phyloP scores from a whole-genome alignment of 495 filamentous ascomycete genomes.

The Podospora didyma region DNA sequence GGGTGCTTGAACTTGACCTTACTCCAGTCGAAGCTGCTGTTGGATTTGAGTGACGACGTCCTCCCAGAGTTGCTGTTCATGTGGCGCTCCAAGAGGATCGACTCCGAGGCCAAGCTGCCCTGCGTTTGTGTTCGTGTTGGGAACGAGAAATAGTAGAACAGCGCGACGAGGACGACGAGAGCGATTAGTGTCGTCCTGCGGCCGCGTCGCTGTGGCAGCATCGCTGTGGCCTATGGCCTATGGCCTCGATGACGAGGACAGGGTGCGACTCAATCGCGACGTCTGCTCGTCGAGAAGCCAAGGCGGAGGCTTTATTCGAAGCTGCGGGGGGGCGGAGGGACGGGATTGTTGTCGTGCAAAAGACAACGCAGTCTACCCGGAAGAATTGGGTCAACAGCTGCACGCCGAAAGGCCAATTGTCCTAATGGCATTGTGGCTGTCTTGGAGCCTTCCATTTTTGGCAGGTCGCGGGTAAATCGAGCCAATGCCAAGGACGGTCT shows the following conservation, averaged over 20 bases:
- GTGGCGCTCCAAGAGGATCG: slow-evolving; percentile 17
- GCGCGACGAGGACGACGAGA: background rate
- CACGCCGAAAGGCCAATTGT: background rate
- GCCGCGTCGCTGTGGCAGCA: background rate
- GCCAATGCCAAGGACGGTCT: background rate
- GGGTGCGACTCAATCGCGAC: background rate
- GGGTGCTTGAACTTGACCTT: slow-evolving; percentile 57
- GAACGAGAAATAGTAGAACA: slow-evolving; percentile 10
- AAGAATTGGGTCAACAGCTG: too few species aligned
- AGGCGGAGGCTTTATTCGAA: too few species aligned
- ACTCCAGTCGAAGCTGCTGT: slow-evolving; percentile 53
- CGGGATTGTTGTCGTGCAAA: background rate
- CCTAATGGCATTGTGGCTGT: background rate
- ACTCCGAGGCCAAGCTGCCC: slow-evolving; percentile 11
- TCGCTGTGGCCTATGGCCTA: too few species aligned
- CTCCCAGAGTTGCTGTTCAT: slow-evolving; percentile 27
- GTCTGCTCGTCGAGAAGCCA: too few species aligned
- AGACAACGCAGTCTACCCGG: too few species aligned
- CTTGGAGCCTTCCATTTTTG: background rate
- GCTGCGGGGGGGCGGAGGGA: too few species aligned
- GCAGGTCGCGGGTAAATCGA: background rate
- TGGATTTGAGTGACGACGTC: slow-evolving; percentile 15
- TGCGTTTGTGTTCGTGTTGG: background rate
- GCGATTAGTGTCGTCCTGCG: background rate
- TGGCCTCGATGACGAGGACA: too few species aligned